Evolutionary conservation across 2,329 filamentous ascomycete genomes (phyloP).

Genomic region (Apiospora phragmitis): DNA sequence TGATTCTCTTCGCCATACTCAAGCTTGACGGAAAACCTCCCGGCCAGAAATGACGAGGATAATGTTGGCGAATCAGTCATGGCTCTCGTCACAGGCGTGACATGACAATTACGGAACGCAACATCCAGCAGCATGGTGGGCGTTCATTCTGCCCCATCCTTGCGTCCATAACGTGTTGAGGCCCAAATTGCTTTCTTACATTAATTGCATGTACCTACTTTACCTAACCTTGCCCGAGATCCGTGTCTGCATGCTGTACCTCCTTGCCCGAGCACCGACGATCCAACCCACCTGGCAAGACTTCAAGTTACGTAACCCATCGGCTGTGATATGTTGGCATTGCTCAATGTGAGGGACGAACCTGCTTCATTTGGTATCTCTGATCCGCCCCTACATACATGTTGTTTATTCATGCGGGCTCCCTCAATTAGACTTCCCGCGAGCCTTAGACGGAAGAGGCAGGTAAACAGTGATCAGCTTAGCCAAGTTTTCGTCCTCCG

Average conservation of each 20-base stretch:
- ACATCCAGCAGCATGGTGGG: not conserved
- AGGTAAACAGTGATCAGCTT: not conserved
- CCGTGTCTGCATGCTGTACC: not conserved
- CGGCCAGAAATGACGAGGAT: no score
- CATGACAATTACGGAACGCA: not conserved
- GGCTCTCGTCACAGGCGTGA: not conserved
- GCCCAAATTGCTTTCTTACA: not conserved
- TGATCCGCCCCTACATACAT: not conserved
- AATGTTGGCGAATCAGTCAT: no score
- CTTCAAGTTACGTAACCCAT: not conserved
- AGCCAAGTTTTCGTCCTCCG: not conserved
- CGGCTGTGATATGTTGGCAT: not conserved
- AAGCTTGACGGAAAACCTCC: no score
- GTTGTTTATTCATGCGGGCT: not conserved
- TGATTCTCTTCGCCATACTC: no score
- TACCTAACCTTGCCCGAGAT: not conserved
- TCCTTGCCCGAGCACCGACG: not conserved
- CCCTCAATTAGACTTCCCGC: not conserved
- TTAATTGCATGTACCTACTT: not conserved
- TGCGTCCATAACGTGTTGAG: not conserved
- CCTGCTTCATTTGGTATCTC: not conserved
- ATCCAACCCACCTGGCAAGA: not conserved
- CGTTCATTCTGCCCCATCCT: not conserved
- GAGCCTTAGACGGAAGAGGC: not conserved
- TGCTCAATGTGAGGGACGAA: not conserved